Base-by-base conservation (phyloP, 1,139 yeast genomes). In the Hemisphaericaspora xylofermentans region DNA sequence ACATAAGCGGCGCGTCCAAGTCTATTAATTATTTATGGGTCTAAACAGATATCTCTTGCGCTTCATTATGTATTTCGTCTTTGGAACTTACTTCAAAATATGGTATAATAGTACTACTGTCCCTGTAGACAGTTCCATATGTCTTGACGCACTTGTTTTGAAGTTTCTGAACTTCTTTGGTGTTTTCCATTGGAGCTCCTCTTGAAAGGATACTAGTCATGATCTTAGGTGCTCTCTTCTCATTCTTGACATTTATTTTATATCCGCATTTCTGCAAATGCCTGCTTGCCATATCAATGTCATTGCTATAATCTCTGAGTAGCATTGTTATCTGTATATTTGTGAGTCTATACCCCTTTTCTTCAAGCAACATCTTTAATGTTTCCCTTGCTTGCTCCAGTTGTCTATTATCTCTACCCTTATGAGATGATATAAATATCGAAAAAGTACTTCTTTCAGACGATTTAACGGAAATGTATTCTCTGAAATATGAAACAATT, bases 401-500 rank as follows among this genome's bases (percentile, higher is more conserved):
- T 19, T 35, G 33, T 19, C 16, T 40, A 34, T 35, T 32, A 13
- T 26, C 38, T 38, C 39, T 38, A 1, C 42, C 47, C 13, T 22
- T 26, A 22, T 41, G 29, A 1, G 51, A 46, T 3, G 42, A 33
- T 9, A 49, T 39, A 28, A 42, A 46, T 15, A 55, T 42, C 6
- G 48, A 42, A 29, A 60, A 40, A 24, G 54, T 38, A 3, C 78
- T 50, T 47, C 78, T 63, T 0, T 35, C 18, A 1, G 17, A 34
- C 0, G 81, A 72, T 3, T 47, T 50, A 1, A 70, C 64, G 1
- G 80, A 67, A 6, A 81, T 51, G 15, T 48, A 53, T 1, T 45
- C 35, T 9, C 51, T 38, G 45, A 71, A 68, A 51, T 69, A 74
- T 0, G 47, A 34, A 4, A 60, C 9, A 39, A 77, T 66, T 3